phyloP scores from a whole-genome alignment of 1,284 basidiomycete species.

The Somion occarium region DNA sequence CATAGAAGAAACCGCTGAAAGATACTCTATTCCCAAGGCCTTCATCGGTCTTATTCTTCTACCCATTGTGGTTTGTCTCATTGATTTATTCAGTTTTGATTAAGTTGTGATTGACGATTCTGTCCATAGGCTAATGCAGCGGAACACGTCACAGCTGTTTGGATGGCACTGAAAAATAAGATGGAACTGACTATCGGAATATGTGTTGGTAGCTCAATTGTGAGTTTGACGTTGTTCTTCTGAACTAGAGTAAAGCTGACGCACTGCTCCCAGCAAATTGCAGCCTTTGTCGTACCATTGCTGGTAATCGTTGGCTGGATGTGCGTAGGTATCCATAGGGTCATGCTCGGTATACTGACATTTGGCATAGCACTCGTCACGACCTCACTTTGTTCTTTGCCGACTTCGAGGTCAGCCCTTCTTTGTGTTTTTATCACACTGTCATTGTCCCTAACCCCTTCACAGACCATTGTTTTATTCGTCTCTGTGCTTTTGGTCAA shows the following conservation, averaged over 20 bases:
- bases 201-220: slow-evolving; percentile 87
- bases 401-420: slow-evolving; percentile 61
- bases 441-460: slow-evolving; percentile 15
- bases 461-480: slow-evolving; percentile 78
- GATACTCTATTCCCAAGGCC: slow-evolving; percentile 77
- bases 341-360: slow-evolving; percentile 9
- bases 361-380: slow-evolving; percentile 53
- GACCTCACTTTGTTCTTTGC: slow-evolving; percentile 82
- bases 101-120: too few species aligned
- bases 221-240: slow-evolving; percentile 31
- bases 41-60: slow-evolving; percentile 77
- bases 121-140: slow-evolving; percentile 63
- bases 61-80: slow-evolving; percentile 59
- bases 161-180: slow-evolving; percentile 88
- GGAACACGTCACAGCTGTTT: slow-evolving; percentile 79
- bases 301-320: slow-evolving; percentile 83
- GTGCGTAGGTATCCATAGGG: slow-evolving; percentile 27
- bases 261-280: slow-evolving; percentile 67
- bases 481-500: slow-evolving; percentile 83
- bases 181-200: slow-evolving; percentile 89
- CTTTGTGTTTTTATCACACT: too few species aligned
- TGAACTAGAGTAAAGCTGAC: neutral
- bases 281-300: slow-evolving; percentile 81
- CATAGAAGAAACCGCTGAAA: slow-evolving; percentile 83
- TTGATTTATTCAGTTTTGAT: too few species aligned